phyloP scores from a whole-genome alignment of 2,329 filamentous ascomycete genomes.

The Fusarium fujikuroi region DNA sequence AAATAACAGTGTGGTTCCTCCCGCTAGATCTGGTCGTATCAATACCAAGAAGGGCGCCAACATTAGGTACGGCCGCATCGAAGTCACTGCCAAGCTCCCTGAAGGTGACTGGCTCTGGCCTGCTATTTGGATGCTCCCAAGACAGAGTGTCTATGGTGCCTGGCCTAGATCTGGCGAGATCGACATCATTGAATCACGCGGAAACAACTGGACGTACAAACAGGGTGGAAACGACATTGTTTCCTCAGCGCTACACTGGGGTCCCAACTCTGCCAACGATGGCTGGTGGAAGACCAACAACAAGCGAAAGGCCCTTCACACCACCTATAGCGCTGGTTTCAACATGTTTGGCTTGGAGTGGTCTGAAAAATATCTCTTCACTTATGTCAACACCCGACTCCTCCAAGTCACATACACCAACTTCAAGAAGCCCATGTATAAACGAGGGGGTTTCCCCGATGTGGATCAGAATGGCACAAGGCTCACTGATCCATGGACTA shows the following conservation, averaged over 20 bases:
- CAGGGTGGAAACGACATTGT: slow-evolving; percentile 85
- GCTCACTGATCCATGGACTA: slow-evolving; percentile 71
- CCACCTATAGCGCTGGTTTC: slow-evolving; percentile 74
- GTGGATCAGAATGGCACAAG: slow-evolving; percentile 73
- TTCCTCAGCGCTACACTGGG: slow-evolving; percentile 85
- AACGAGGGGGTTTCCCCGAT: slow-evolving; percentile 74
- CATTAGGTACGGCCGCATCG: slow-evolving; percentile 84
- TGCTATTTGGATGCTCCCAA: slow-evolving; percentile 90
- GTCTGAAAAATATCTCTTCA: slow-evolving; percentile 89
- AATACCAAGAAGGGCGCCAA: slow-evolving; percentile 75
- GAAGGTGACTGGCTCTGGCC: slow-evolving; percentile 89
- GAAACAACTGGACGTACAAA: slow-evolving; percentile 81
- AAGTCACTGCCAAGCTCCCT: slow-evolving; percentile 81
- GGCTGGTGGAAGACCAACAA: slow-evolving; percentile 87
- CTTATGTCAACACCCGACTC: slow-evolving; percentile 83
- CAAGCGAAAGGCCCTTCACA: slow-evolving; percentile 79
- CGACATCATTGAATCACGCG: slow-evolving; percentile 82
- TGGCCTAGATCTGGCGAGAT: slow-evolving; percentile 88
- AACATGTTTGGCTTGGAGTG: slow-evolving; percentile 87
- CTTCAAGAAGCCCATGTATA: slow-evolving; percentile 75
- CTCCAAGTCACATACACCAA: slow-evolving; percentile 84
- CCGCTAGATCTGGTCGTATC: slow-evolving; percentile 80
- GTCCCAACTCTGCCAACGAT: slow-evolving; percentile 76
- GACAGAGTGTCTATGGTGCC: slow-evolving; percentile 74
- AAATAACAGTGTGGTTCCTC: slow-evolving; percentile 80